Evolutionary conservation across 2,329 filamentous ascomycete genomes (phyloP), one percentile per base, ranked within the genome.

Genomic region (Cercospora sesami): DNA sequence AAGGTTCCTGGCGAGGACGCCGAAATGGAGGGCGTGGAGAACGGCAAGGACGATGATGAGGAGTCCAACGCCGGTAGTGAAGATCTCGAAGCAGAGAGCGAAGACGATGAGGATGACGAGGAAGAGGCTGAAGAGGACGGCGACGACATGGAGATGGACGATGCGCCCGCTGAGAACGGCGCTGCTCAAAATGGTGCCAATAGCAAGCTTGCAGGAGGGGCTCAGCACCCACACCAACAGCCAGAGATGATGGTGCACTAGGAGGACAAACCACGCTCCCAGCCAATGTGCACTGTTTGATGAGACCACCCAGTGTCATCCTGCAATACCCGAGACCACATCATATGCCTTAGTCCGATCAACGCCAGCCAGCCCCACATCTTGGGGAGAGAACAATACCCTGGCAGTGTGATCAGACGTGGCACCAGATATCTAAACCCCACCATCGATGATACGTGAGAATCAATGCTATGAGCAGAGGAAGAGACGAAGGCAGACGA

Each of bases 1-100:
- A 68, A 68, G 18, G 59, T 65, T 12, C 59, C 67, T 12, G 67
- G 53, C 16, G 90, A 90, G 67, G 91, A 94, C 73, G 84, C 87
- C 5, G 90, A 92, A 71, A 94, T 94, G 91, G 91, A 86, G 59
- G 91, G 90, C 45, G 87, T 84, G 16, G 90, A 91, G 63, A 66
- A 66, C 61, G 82, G 80, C 58, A 76, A 77, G 68, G 91, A 89
- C 16, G 91, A 94, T 69, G 89, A 90, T 14, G 85, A 89, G 39
- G 88, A 90, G 57, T 86, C 87, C 67, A 86, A 88, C 67, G 86
- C 86, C 64, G 86, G 81, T 6, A 87, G 85, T 45, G 88, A 86
- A 60, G 86, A 83, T 59, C 81, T 84, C 18, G 79, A 77, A 55
- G 79, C 73, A 31, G 80, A 80, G 70, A 78, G 73, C 63, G 85